Evolutionary conservation across 805 yeast species (phyloP).

Genomic region (Saccharomyces kudriavzevii): DNA sequence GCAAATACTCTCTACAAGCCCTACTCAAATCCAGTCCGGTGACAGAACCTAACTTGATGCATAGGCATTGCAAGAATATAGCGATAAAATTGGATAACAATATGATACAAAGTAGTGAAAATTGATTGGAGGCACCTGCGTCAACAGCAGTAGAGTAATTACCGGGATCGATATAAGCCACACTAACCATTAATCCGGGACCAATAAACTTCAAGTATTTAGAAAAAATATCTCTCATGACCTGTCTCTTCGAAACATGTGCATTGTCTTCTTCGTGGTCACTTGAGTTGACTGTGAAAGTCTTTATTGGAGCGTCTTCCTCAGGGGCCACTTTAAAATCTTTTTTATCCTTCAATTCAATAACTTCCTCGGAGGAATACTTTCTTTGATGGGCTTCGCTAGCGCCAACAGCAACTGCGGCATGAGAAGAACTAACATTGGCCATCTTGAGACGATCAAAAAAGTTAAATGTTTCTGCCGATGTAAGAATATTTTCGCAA

Average conservation of each 20-base stretch:
- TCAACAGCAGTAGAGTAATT: conserved; percentile 84
- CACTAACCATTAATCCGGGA: conserved; percentile 81
- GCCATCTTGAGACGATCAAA: background rate
- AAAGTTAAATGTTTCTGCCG: background rate
- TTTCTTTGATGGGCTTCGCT: background rate
- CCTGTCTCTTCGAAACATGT: background rate
- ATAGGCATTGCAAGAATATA: conserved; percentile 69
- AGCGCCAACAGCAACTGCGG: background rate
- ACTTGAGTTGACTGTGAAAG: background rate
- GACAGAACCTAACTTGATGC: conserved; percentile 80
- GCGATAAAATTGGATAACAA: conserved; percentile 79
- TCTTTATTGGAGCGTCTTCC: background rate
- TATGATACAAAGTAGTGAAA: conserved; percentile 62
- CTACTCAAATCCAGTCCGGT: conserved; percentile 86
- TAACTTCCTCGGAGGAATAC: background rate
- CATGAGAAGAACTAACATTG: background rate
- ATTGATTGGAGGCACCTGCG: conserved; percentile 76
- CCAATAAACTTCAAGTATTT: conserved; percentile 69
- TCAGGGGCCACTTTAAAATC: background rate
- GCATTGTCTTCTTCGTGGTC: background rate
- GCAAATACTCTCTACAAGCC: conserved; percentile 67
- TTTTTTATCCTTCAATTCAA: background rate
- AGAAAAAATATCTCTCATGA: conserved; percentile 19
- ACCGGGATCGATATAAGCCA: conserved; percentile 92
- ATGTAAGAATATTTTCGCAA: background rate